phyloP scores from a whole-genome alignment of 352 stramenopile species.

The Globisporangium rhizosaccharum region DNA sequence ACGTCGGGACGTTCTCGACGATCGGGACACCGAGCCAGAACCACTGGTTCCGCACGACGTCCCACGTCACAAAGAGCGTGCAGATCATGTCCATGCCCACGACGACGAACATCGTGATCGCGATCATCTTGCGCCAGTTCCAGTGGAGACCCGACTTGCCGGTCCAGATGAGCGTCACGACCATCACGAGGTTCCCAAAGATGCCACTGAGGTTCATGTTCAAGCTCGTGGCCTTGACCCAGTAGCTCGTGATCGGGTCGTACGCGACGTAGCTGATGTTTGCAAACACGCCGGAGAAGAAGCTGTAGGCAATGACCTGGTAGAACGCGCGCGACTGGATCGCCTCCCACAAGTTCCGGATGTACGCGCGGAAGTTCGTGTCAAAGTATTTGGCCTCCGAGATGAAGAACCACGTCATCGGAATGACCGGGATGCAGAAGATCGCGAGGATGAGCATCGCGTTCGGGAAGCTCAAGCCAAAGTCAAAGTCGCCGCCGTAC shows the following conservation, averaged over 20 bases:
- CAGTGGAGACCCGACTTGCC: constrained; percentile 18
- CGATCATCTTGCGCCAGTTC: constrained; percentile 19
- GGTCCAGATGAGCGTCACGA: constrained; percentile 1
- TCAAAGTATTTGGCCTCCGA: constrained; percentile 2
- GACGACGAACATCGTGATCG: constrained; percentile 6
- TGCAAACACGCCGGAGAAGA: constrained; percentile 17
- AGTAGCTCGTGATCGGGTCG: constrained; percentile 18
- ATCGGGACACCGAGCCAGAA: constrained; percentile 3
- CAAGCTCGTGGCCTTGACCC: constrained; percentile 16
- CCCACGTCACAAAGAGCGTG: constrained; percentile 13
- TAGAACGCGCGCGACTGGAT: constrained; percentile 18
- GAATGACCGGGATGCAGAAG: constrained; percentile 29
- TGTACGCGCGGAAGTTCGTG: constrained; percentile 16
- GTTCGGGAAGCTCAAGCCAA: constrained; percentile 33
- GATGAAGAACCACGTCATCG: constrained; percentile 18
- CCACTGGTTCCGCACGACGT: constrained; percentile 12
- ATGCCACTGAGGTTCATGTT: constrained; percentile 13
- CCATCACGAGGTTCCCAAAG: constrained; percentile 4
- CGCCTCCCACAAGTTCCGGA: constrained; percentile 12
- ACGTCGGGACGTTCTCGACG: constrained; percentile 6
- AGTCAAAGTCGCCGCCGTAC: constrained; percentile 40
- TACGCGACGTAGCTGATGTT: constrained; percentile 14
- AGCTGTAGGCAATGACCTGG: constrained; percentile 21
- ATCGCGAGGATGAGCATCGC: constrained; percentile 32
- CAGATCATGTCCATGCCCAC: constrained; percentile 11